Percentiles rank a stretch among this genome's conserved stretches.
Conservation (phyloP, 768 basidiomycete genomes). For the Panaeolus cyanescens region DNA sequence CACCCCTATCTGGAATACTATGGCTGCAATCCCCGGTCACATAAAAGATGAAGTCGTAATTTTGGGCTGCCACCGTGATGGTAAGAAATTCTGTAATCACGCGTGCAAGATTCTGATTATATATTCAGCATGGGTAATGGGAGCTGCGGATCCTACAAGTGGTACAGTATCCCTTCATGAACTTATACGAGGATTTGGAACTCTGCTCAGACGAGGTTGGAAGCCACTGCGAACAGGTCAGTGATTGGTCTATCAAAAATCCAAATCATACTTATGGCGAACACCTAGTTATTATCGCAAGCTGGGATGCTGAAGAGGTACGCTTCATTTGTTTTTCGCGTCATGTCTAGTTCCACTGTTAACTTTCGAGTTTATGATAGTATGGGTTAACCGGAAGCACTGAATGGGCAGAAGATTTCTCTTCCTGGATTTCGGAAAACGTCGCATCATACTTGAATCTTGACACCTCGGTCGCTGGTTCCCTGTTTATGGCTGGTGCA, state of each 20-base stretch:
- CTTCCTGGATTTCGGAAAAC: slow-evolving; percentile 75
- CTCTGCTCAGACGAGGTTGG: slow-evolving; percentile 73
- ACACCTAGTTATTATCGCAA: slow-evolving; percentile 58
- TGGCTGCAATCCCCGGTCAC: slow-evolving; percentile 71
- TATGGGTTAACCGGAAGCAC: slow-evolving; percentile 82
- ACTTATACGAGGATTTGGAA: slow-evolving; percentile 73
- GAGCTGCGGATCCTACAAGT: slow-evolving; percentile 77
- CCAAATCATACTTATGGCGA: neutral
- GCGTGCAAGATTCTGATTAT: neutral
- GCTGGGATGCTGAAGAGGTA: slow-evolving; percentile 15
- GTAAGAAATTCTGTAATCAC: slow-evolving; percentile 35
- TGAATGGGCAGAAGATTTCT: slow-evolving; percentile 94
- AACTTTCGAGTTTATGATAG: slow-evolving; percentile 21
- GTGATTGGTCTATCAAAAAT: slow-evolving; percentile 2
- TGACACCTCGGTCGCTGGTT: slow-evolving; percentile 66
- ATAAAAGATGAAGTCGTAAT: slow-evolving; percentile 85
- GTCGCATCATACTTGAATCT: slow-evolving; percentile 89
- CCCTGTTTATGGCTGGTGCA: slow-evolving; percentile 53
- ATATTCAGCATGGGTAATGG: slow-evolving; percentile 68
- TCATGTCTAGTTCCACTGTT: neutral
- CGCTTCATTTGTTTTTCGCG: slow-evolving; percentile 19
- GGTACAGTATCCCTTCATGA: slow-evolving; percentile 82
- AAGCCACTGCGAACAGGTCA: slow-evolving; percentile 68
- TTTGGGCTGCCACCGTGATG: slow-evolving; percentile 89
- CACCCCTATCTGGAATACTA: slow-evolving; percentile 86